Evolutionary conservation across 1,284 basidiomycete genomes (phyloP), one percentile per base, ranked within the genome.

Genomic region (Puccinia triticina): DNA sequence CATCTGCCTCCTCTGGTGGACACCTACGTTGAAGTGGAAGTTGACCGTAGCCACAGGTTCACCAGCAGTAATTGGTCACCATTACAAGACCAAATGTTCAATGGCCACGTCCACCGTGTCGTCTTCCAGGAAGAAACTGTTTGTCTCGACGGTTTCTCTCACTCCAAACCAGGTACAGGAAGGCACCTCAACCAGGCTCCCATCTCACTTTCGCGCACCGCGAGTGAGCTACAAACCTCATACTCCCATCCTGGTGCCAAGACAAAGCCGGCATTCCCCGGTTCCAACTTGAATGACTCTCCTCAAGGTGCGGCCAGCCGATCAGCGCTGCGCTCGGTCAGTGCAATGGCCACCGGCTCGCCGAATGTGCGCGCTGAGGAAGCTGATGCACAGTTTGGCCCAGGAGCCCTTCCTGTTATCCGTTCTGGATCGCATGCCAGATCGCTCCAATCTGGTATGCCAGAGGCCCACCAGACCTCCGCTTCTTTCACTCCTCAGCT

Each of bases 11-110:
- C 95, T 86, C 86, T 91, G 11, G 85, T 85, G 12, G 84, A 83
- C 43, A 95, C 95, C 0, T 93, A 93, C 85, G 94, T 98, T 71
- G 97, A 99, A 87, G 93, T 98, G 66, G 94, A 97, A 84, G 89
- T 96, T 64, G 93, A 93, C 84, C 91, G 96, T 78, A 90, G 90
- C 82, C 89, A 91, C 32, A 89, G 89, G 55, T 94, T 94, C 86
- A 87, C 86, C 10, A 85, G 86, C 32, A 88, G 89, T 64, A 86
- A 87, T 79, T 99, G 96, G 96, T 96, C 96, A 29, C 96, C 96
- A 5, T 88, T 98, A 50, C 81, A 82, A 66, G 90, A 92, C 48
- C 89, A 94, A 32, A 89, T 90, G 10, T 77, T 82, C 32, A 71
- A 67, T 46, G 96, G 95, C 46, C 90, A 91, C 43, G 91, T 98